Evolutionary conservation across 163 green algal species (phyloP).

Genomic region (Scenedesmus sp.): DNA sequence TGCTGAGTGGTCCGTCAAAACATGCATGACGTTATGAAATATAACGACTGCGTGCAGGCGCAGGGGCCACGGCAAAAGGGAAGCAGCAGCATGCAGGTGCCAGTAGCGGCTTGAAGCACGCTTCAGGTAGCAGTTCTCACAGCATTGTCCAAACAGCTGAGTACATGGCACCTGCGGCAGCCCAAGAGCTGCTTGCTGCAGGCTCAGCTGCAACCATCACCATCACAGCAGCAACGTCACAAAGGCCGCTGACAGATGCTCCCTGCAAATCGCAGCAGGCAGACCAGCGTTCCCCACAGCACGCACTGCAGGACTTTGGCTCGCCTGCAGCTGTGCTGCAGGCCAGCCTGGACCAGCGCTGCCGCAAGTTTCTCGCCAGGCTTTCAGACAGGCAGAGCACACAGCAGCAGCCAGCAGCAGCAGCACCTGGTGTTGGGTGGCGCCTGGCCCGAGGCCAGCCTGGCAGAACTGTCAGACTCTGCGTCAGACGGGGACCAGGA

Average conservation of each 20-base stretch:
- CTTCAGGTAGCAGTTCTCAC: background rate
- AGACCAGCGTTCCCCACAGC: conserved; percentile 15
- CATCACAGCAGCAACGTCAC: background rate
- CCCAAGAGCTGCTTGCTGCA: background rate
- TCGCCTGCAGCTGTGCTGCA: background rate
- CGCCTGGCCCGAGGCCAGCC: background rate
- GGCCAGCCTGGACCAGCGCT: conserved; percentile 40
- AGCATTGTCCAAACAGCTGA: background rate
- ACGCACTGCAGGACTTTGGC: background rate
- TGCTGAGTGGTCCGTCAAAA: background rate
- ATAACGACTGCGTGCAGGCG: background rate
- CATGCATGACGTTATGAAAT: no score
- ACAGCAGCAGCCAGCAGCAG: conserved; percentile 12
- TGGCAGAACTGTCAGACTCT: background rate
- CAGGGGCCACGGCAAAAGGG: background rate
- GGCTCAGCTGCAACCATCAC: background rate
- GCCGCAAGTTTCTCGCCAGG: conserved; percentile 37
- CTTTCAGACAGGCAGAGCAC: background rate
- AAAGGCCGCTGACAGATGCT: background rate
- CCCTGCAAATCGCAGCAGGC: background rate
- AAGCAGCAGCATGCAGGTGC: background rate
- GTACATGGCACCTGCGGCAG: background rate
- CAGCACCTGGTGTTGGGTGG: background rate
- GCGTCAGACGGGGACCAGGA: background rate
- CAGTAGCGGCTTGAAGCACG: background rate